These are phyloP conservation scores for Camellia granthamiana DNA, from an alignment of 148 eudicot species.

Conservation along the genomic window DNA sequence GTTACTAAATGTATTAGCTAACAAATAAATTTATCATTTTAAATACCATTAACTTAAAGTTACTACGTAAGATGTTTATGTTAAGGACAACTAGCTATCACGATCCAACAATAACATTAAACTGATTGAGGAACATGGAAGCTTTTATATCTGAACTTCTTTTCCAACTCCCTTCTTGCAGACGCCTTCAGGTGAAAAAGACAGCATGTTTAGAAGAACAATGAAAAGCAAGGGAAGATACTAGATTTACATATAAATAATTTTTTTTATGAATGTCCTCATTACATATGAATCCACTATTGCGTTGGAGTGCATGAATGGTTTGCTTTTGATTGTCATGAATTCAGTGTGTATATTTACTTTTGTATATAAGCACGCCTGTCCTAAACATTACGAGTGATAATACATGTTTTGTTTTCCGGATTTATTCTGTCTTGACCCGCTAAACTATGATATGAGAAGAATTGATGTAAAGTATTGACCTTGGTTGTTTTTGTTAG, in stretches of 20 bases:
- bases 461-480: too few species aligned
- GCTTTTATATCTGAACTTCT: background rate
- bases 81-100: background rate
- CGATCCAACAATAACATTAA: background rate
- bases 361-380: background rate
- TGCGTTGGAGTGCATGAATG: background rate
- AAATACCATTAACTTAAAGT: too few species aligned
- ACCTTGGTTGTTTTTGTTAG: too few species aligned
- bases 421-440: background rate
- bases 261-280: background rate
- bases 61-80: background rate
- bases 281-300: background rate
- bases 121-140: background rate
- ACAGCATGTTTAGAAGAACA: background rate
- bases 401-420: background rate
- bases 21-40: too few species aligned
- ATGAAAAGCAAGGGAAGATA: background rate
- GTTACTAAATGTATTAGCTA: too few species aligned
- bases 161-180: conserved; percentile 9
- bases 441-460: background rate
- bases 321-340: background rate
- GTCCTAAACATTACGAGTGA: background rate
- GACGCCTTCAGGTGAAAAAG: background rate
- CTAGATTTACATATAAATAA: background rate
- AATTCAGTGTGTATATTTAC: background rate